These are phyloP conservation scores for Dictyostelium discoideum DNA, from an alignment of 78 protist genomes.

Conservation along the genomic window DNA sequence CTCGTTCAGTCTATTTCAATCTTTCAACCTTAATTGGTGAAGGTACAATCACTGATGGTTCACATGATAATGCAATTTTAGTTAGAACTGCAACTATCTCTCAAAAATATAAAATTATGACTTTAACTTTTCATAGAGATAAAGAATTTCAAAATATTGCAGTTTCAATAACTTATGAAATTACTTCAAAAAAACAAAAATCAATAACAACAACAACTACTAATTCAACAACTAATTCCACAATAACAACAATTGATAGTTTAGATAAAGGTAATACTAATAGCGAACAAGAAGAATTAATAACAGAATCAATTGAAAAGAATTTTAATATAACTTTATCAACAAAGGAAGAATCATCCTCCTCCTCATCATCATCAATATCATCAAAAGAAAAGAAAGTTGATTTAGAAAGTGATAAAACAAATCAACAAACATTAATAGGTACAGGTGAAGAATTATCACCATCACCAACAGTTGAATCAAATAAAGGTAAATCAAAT, in stretches of 20 bases:
- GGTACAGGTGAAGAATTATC: background rate
- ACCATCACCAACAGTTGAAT: background rate
- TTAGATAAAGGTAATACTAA: background rate
- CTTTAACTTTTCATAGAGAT: slow-evolving; percentile 82
- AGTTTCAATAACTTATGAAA: slow-evolving; percentile 36
- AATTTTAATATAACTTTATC: slow-evolving; percentile 62
- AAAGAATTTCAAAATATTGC: slow-evolving; percentile 17
- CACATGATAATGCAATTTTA: slow-evolving; percentile 68
- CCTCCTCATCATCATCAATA: background rate
- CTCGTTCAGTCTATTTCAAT: slow-evolving; percentile 54
- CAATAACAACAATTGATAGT: background rate
- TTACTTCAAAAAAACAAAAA: background rate
- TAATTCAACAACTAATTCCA: background rate
- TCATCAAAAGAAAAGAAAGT: no score
- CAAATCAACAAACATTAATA: background rate
- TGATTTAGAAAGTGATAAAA: background rate
- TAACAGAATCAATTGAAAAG: background rate
- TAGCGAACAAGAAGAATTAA: background rate
- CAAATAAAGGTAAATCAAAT: no score
- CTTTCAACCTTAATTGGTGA: slow-evolving; percentile 50
- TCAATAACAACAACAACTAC: background rate
- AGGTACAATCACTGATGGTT: slow-evolving; percentile 61
- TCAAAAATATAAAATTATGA: slow-evolving; percentile 81
- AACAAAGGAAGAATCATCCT: background rate
- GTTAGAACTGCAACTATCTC: slow-evolving; percentile 88